phyloP scores from a whole-genome alignment of 495 filamentous ascomycete species.

The Hyaloscypha finlandica region DNA sequence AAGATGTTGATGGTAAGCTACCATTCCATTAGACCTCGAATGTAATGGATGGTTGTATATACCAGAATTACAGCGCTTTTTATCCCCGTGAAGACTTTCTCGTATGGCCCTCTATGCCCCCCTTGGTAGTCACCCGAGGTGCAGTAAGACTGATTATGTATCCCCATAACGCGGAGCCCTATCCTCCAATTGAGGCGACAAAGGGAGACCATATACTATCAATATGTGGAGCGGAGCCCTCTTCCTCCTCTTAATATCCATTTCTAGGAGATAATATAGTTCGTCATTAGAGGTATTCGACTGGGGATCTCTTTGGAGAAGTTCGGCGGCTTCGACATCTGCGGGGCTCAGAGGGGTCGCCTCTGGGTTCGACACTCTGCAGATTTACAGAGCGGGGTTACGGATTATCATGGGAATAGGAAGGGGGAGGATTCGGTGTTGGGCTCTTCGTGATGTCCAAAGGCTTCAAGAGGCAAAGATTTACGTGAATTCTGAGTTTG shows the following conservation, averaged over 20 bases:
- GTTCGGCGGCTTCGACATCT: neutral
- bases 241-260: neutral
- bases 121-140: slow-evolving; percentile 12
- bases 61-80: slow-evolving; percentile 18
- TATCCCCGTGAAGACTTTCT: slow-evolving; percentile 20
- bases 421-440: no score
- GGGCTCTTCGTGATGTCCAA: no score
- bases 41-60: neutral
- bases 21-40: neutral
- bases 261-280: neutral
- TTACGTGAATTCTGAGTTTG: no score
- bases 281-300: neutral
- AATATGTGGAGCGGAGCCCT: slow-evolving; percentile 15
- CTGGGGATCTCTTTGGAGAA: neutral
- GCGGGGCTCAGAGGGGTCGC: neutral
- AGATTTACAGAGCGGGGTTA: no score
- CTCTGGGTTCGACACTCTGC: neutral
- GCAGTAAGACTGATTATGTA: slow-evolving; percentile 6
- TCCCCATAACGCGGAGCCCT: slow-evolving; percentile 12
- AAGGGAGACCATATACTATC: slow-evolving; percentile 15
- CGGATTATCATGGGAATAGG: no score
- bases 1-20: slow-evolving; percentile 14
- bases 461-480: no score
- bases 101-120: slow-evolving; percentile 13
- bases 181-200: slow-evolving; percentile 6